Conservation (phyloP, 2,329 filamentous ascomycete genomes). For the Cadophora gregata region DNA sequence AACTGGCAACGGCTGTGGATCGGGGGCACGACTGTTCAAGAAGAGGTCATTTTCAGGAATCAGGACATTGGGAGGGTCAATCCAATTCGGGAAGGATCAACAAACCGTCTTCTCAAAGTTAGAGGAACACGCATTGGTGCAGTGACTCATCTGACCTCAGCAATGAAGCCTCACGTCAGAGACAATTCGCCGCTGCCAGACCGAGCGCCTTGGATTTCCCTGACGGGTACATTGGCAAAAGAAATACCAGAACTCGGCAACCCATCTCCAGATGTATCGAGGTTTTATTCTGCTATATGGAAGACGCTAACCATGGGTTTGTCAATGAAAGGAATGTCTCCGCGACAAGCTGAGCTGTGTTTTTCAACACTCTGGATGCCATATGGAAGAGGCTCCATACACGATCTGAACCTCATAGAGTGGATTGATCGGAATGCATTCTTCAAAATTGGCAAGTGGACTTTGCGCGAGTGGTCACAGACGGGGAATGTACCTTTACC, state of each 20-base stretch:
- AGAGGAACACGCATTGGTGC: slow-evolving; percentile 4
- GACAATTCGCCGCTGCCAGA: not conserved
- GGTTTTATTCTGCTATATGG: slow-evolving; percentile 8
- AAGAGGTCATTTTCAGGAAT: slow-evolving; percentile 7
- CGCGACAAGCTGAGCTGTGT: not conserved
- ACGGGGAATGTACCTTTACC: not conserved
- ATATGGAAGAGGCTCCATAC: slow-evolving; percentile 16
- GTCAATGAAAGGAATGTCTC: not conserved
- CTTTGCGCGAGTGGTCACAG: slow-evolving; percentile 22
- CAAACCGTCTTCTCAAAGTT: slow-evolving; percentile 11
- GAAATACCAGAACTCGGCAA: not conserved
- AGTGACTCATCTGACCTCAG: slow-evolving; percentile 7
- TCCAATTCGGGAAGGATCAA: slow-evolving; percentile 17
- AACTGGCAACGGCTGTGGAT: slow-evolving; percentile 21
- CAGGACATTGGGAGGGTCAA: slow-evolving; percentile 1
- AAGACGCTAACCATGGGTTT: slow-evolving; percentile 16
- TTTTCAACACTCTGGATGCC: slow-evolving; percentile 21
- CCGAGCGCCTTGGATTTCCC: slow-evolving; percentile 18
- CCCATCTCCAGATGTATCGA: not conserved
- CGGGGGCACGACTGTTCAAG: slow-evolving; percentile 19
- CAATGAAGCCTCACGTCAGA: slow-evolving; percentile 9
- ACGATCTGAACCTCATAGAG: slow-evolving; percentile 17
- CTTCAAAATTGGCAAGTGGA: slow-evolving; percentile 9
- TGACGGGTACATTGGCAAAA: not conserved
- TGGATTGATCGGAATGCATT: slow-evolving; percentile 28